Percentiles rank a stretch among this genome's conserved stretches.
phyloP scores from a whole-genome alignment of 345 rosid species.

The Gossypium australe region DNA sequence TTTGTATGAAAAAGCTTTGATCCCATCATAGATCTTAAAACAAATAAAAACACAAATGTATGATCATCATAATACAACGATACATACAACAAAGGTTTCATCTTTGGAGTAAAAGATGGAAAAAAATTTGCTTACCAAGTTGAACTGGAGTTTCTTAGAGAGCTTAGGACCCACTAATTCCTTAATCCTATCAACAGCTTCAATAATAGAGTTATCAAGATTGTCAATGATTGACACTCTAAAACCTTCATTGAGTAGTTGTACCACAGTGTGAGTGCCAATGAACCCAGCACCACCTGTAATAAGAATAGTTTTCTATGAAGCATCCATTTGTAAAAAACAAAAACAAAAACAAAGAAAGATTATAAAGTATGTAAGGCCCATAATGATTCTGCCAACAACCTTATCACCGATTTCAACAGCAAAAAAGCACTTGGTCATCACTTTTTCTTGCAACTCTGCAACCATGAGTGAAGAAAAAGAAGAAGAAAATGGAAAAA shows the following conservation, averaged over 20 bases:
- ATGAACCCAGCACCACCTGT: slow-evolving; percentile 97
- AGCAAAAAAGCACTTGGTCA: no score
- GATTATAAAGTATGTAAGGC: not conserved
- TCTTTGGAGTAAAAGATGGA: not conserved
- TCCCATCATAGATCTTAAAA: not conserved
- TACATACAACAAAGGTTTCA: not conserved
- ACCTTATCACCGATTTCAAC: no score
- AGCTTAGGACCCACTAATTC: slow-evolving; percentile 76
- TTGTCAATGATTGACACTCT: slow-evolving; percentile 78
- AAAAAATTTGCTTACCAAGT: slow-evolving; percentile 37
- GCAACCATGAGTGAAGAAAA: no score
- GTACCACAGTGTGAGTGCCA: slow-evolving; percentile 80
- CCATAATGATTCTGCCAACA: no score
- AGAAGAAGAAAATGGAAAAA: no score
- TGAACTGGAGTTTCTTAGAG: slow-evolving; percentile 59
- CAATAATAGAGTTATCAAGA: slow-evolving; percentile 66
- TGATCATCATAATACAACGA: not conserved
- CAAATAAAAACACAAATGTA: not conserved
- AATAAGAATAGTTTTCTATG: slow-evolving; percentile 57
- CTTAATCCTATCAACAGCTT: slow-evolving; percentile 72
- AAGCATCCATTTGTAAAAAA: slow-evolving; percentile 27
- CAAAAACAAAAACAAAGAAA: no score
- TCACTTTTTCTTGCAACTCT: no score
- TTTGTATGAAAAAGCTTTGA: not conserved
- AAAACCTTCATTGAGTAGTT: slow-evolving; percentile 75